These are phyloP conservation scores for Kodamaea fungicola DNA, from an alignment of 1,139 yeast genomes.

Conservation along the genomic window DNA sequence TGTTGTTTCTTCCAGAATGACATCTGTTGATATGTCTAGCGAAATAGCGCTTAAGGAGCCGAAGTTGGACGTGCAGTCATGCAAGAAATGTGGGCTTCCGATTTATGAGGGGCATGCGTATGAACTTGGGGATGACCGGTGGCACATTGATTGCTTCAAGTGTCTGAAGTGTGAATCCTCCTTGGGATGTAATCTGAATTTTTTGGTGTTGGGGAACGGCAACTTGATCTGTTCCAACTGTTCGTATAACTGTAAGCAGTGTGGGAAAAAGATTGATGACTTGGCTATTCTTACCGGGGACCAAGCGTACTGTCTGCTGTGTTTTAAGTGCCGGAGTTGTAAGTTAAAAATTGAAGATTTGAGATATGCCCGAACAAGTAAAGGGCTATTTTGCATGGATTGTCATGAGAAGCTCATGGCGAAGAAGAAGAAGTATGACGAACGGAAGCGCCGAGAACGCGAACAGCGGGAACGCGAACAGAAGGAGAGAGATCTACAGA, in stretches of 20 bases:
- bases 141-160: slow-evolving; percentile 92
- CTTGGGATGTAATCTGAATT: slow-evolving; percentile 83
- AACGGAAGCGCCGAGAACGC: slow-evolving; percentile 32
- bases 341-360: slow-evolving; percentile 84
- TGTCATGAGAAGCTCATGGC: slow-evolving; percentile 87
- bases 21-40: too few relatives aligned
- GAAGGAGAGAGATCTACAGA: slow-evolving; percentile 1
- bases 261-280: slow-evolving; percentile 89
- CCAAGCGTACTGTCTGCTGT: slow-evolving; percentile 88
- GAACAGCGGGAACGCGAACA: slow-evolving; percentile 5
- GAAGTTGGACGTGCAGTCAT: slow-evolving; percentile 23
- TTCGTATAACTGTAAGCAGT: slow-evolving; percentile 82
- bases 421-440: slow-evolving; percentile 54
- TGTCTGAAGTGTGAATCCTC: slow-evolving; percentile 80
- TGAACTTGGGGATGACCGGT: slow-evolving; percentile 83
- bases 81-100: slow-evolving; percentile 42
- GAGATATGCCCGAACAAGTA: slow-evolving; percentile 89
- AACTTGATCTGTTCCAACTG: slow-evolving; percentile 87
- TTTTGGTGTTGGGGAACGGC: slow-evolving; percentile 89
- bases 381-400: slow-evolving; percentile 88
- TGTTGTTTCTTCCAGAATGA: too few relatives aligned
- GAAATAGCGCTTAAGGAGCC: background rate
- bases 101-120: slow-evolving; percentile 78
- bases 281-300: slow-evolving; percentile 95
- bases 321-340: slow-evolving; percentile 91